Conservation (phyloP, 208 protist species). For the Novymonas esmeraldas region DNA sequence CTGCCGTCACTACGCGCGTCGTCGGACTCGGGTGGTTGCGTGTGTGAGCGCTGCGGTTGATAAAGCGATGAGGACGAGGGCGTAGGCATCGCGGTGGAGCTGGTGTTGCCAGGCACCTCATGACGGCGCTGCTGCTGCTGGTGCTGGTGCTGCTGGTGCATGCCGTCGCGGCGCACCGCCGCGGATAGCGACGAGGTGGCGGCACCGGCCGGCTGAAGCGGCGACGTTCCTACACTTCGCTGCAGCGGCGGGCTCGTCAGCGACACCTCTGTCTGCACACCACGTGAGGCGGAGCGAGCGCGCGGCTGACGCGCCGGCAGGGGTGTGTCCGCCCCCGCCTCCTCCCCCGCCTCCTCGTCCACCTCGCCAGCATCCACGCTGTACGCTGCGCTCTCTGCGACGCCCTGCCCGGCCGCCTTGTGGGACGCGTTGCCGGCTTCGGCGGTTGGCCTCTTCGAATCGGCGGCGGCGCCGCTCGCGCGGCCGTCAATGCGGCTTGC, state of each 20-base stretch:
- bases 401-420: neutral
- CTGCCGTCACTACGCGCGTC: neutral
- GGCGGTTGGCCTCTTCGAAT: neutral
- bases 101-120: neutral
- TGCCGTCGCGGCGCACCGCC: neutral
- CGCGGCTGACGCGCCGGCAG: neutral
- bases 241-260: constrained; percentile 1
- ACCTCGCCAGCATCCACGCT: constrained; percentile 7
- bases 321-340: neutral
- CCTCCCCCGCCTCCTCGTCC: neutral
- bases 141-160: too few species aligned
- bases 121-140: neutral
- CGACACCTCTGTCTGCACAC: constrained; percentile 51
- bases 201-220: constrained; percentile 33
- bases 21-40: constrained; percentile 25
- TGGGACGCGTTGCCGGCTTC: neutral
- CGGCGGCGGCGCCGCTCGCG: neutral
- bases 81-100: neutral
- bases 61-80: constrained; percentile 16
- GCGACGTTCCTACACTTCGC: constrained; percentile 55
- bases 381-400: neutral
- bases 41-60: constrained; percentile 32
- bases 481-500: neutral
- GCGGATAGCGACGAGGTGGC: neutral
- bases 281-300: constrained; percentile 44